A percentile compares a stretch with the other conserved stretches of the same genome.
These are phyloP conservation scores for Fomitopsis betulina DNA, from an alignment of 1,284 basidiomycete genomes.

Conservation along the genomic window DNA sequence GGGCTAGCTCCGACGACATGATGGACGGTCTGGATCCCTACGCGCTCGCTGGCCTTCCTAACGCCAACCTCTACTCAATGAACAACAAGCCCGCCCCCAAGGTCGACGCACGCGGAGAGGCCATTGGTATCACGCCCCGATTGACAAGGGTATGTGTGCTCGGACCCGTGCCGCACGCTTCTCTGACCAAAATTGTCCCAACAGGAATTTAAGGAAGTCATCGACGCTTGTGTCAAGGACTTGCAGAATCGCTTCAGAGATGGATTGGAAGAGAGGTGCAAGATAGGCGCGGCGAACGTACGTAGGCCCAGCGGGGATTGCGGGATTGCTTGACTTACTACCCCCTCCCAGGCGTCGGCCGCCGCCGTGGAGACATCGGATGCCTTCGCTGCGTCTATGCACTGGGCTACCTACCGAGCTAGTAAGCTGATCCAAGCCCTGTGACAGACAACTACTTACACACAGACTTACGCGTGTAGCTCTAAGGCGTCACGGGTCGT, in stretches of 20 bases:
- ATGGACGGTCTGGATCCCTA: constrained; percentile 27
- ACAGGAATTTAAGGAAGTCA: constrained; percentile 43
- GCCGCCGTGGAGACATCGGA: constrained; percentile 45
- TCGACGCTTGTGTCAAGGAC: constrained; percentile 38
- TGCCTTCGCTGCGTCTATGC: constrained; percentile 48
- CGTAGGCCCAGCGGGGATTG: constrained; percentile 6
- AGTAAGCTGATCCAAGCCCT: constrained; percentile 31
- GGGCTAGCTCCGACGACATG: constrained; percentile 12
- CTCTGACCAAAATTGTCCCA: neutral
- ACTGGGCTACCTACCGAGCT: constrained; percentile 54
- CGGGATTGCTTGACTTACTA: neutral
- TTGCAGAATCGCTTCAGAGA: constrained; percentile 47
- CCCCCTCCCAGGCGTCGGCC: constrained; percentile 36
- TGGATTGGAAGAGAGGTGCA: constrained; percentile 55
- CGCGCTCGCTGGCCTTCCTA: constrained; percentile 27
- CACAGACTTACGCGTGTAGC: constrained; percentile 25
- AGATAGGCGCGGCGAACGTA: constrained; percentile 45
- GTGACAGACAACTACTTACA: neutral
- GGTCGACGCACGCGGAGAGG: constrained; percentile 37
- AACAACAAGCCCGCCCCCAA: constrained; percentile 31
- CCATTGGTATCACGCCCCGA: constrained; percentile 40
- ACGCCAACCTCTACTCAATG: constrained; percentile 31
- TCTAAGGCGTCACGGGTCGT: constrained; percentile 50
- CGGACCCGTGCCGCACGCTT: neutral
- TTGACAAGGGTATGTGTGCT: constrained; percentile 35